Base-by-base conservation (phyloP, 495 filamentous ascomycete species). In the Penicillium desertorum region DNA sequence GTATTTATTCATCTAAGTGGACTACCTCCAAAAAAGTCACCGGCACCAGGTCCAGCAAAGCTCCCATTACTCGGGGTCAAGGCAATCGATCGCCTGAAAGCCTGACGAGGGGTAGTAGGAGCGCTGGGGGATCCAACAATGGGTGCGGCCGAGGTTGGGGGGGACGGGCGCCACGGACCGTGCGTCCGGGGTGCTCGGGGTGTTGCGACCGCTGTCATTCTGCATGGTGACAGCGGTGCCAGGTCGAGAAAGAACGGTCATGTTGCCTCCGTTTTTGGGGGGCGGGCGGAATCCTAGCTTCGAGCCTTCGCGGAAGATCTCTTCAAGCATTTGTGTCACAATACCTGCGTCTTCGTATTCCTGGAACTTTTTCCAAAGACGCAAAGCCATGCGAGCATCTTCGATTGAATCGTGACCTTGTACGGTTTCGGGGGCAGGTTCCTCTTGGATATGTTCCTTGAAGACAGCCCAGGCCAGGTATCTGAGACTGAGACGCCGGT, bases 401-500 rank as follows among this genome's bases (percentile, higher is more conserved):
- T 97, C 94, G 56, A 97, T 92, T 0, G 85, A 89, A 69, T 99
- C 95, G 67, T 99, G 94, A 10, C 77, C 77, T 23, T 79, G 68
- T 32, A 68, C 65, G 12, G 71, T 68, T 25, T 78, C 75, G 0
- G 67, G 49, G n/a, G 56, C 62, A 10, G 84, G 90, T 52, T 87
- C 86, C 56, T 86, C 81, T 73, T 99, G 94, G 58, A 99, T 96
- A 58, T 89, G 86, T 68, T 96, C 90, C 61, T 89, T 89, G 25
- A 99, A 84, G 9, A 99, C 77, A 22, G 84, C 83, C 85, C 89
- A 92, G 5, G 93, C 90, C 10, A 99, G 77, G 68, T 96, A 96
- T 27, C 90, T 86, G 6, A 98, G 81, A 44, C 86, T 89, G 1
- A 99, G 82, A 65, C 91, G 91, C 20, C 94, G 88, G 56, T 85